These are phyloP conservation scores for Leucaena leucocephala DNA, from an alignment of 306 rosid species.

Conservation along the genomic window DNA sequence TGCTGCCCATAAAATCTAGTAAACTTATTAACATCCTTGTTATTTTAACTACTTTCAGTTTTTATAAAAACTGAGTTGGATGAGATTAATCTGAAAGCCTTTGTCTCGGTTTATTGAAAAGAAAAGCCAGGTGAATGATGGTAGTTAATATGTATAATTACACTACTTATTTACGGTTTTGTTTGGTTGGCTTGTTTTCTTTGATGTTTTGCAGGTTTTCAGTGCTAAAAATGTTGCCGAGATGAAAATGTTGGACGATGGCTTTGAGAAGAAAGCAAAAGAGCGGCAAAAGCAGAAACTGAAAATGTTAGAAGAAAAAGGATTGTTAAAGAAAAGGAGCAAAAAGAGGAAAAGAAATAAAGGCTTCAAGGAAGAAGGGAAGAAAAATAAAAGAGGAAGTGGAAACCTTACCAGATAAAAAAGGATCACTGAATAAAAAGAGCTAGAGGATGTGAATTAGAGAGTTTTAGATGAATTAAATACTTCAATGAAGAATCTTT, in stretches of 20 bases:
- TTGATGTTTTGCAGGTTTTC: slow-evolving; percentile 58
- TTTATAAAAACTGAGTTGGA: neutral
- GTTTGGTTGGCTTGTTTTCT: slow-evolving; percentile 4
- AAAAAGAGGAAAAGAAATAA: slow-evolving; percentile 54
- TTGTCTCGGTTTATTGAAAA: neutral
- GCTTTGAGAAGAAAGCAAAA: slow-evolving; percentile 74
- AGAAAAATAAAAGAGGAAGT: slow-evolving; percentile 9
- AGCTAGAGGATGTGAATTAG: slow-evolving; percentile 18
- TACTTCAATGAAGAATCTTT: slow-evolving; percentile 1
- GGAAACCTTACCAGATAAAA: slow-evolving; percentile 20
- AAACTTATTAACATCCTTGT: neutral
- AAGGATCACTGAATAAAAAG: slow-evolving; percentile 27
- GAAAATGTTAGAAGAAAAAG: slow-evolving; percentile 67
- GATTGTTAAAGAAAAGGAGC: slow-evolving; percentile 59
- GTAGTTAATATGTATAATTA: neutral
- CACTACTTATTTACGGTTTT: neutral
- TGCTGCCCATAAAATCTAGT: neutral
- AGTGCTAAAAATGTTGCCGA: slow-evolving; percentile 72
- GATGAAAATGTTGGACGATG: slow-evolving; percentile 87
- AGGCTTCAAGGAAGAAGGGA: slow-evolving; percentile 34
- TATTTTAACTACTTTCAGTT: neutral
- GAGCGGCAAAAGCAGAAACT: slow-evolving; percentile 72
- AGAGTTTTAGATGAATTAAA: neutral
- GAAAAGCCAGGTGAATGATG: neutral
- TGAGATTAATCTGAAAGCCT: neutral